Evolutionary conservation across 495 filamentous ascomycete species (phyloP).

Genomic region (Neurospora sp.): DNA sequence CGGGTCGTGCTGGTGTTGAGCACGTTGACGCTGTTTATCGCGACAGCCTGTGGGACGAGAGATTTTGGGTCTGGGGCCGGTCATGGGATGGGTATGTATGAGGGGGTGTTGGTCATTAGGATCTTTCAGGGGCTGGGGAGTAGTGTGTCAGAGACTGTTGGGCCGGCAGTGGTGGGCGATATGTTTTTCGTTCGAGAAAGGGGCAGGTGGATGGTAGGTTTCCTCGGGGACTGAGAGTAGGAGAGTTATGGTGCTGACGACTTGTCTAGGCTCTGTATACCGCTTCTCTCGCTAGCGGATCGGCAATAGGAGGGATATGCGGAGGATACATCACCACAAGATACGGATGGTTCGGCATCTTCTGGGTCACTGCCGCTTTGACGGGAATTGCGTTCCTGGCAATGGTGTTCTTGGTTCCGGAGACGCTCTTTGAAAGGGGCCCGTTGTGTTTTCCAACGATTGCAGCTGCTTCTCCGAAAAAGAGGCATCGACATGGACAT

Average conservation of each 20-base stretch:
- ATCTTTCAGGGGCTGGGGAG: slow-evolving; percentile 45
- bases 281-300: slow-evolving; percentile 40
- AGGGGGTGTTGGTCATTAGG: slow-evolving; percentile 33
- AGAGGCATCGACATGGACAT: background rate
- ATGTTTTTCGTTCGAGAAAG: slow-evolving; percentile 44
- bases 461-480: background rate
- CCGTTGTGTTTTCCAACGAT: slow-evolving; percentile 8
- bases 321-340: slow-evolving; percentile 39
- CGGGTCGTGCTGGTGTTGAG: slow-evolving; percentile 44
- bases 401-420: slow-evolving; percentile 43
- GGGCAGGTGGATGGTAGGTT: slow-evolving; percentile 35
- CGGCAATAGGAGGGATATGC: slow-evolving; percentile 36
- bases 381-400: slow-evolving; percentile 3
- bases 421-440: slow-evolving; percentile 40
- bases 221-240: background rate
- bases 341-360: slow-evolving; percentile 35
- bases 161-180: slow-evolving; percentile 44
- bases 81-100: background rate
- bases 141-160: slow-evolving; percentile 43
- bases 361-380: slow-evolving; percentile 36
- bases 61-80: background rate
- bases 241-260: background rate
- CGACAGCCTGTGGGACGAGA: slow-evolving; percentile 37
- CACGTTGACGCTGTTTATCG: slow-evolving; percentile 31
- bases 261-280: slow-evolving; percentile 39